Evolutionary conservation across 768 basidiomycete species (phyloP).

Genomic region (Cystofilobasidium macerans): DNA sequence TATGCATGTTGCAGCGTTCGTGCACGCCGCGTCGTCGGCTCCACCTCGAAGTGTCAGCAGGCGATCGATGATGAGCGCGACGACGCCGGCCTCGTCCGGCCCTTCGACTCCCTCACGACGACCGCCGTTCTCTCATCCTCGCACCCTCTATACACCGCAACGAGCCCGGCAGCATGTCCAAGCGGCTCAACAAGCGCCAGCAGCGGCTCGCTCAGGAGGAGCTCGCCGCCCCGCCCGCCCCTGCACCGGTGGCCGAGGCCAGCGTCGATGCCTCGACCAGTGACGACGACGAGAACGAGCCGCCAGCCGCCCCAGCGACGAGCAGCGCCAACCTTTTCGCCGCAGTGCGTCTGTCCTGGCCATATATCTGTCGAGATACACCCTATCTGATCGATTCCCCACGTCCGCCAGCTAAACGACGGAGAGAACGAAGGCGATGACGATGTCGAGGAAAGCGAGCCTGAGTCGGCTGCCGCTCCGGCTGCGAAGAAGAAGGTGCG

Average conservation of each 20-base stretch:
- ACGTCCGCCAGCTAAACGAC: slow-evolving; percentile 6
- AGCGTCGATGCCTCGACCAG: slow-evolving; percentile 13
- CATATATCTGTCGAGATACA: slow-evolving; percentile 13
- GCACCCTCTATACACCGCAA: too few species aligned
- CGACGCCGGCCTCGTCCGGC: too few species aligned
- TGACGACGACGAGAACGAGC: slow-evolving; percentile 15
- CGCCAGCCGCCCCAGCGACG: not conserved
- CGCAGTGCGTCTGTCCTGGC: slow-evolving; percentile 6
- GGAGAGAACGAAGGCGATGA: slow-evolving; percentile 22
- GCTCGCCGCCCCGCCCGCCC: not conserved
- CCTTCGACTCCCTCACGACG: too few species aligned
- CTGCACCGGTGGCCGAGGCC: not conserved
- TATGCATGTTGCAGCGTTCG: too few species aligned
- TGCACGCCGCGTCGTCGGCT: too few species aligned
- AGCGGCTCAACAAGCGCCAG: slow-evolving; percentile 25
- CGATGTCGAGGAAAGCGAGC: slow-evolving; percentile 31
- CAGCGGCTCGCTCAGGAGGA: slow-evolving; percentile 18
- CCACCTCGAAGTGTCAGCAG: too few species aligned
- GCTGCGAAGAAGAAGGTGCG: slow-evolving; percentile 30
- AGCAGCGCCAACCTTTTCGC: slow-evolving; percentile 11
- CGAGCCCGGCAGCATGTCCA: too few species aligned
- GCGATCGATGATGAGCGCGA: too few species aligned
- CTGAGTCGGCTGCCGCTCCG: slow-evolving; percentile 41
- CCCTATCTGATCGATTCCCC: not conserved
- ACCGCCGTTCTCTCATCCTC: too few species aligned